Evolutionary conservation across 2,329 filamentous ascomycete genomes (phyloP).

Genomic region (Knufia petricola): DNA sequence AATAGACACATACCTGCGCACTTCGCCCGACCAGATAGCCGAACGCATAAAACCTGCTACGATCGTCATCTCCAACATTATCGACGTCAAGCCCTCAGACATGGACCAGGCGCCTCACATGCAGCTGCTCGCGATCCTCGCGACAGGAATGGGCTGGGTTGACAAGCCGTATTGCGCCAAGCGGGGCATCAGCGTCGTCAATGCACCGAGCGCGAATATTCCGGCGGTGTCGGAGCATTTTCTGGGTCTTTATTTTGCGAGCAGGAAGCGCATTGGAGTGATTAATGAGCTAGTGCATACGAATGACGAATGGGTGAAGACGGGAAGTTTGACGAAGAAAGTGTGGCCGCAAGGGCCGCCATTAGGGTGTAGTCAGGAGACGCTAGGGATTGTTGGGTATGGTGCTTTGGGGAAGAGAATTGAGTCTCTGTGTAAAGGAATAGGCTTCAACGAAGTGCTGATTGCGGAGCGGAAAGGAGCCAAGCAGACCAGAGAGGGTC

Average conservation of each 20-base stretch:
- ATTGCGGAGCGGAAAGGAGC: constrained; percentile 39
- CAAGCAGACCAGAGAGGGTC: constrained; percentile 9
- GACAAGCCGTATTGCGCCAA: constrained; percentile 36
- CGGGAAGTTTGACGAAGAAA: constrained; percentile 28
- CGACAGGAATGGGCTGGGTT: constrained; percentile 40
- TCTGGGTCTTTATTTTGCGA: constrained; percentile 41
- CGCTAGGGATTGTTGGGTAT: constrained; percentile 42
- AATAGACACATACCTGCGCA: constrained; percentile 31
- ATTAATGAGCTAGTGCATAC: constrained; percentile 28
- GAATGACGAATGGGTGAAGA: constrained; percentile 33
- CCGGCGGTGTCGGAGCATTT: constrained; percentile 43
- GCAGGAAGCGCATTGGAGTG: constrained; percentile 33
- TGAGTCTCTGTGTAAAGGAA: constrained; percentile 33
- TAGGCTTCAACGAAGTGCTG: constrained; percentile 40
- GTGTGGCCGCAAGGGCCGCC: constrained; percentile 28
- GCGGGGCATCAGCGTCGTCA: constrained; percentile 37
- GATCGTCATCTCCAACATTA: constrained; percentile 36
- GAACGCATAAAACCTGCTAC: constrained; percentile 38
- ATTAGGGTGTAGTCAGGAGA: constrained; percentile 40
- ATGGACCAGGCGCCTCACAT: constrained; percentile 36
- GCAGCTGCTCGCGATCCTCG: constrained; percentile 36
- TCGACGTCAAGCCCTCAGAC: constrained; percentile 33
- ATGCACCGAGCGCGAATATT: constrained; percentile 40
- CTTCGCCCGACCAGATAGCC: constrained; percentile 29
- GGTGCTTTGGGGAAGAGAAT: constrained; percentile 41